Conservation (phyloP, 768 basidiomycete genomes). For the Boletus reticulatus region DNA sequence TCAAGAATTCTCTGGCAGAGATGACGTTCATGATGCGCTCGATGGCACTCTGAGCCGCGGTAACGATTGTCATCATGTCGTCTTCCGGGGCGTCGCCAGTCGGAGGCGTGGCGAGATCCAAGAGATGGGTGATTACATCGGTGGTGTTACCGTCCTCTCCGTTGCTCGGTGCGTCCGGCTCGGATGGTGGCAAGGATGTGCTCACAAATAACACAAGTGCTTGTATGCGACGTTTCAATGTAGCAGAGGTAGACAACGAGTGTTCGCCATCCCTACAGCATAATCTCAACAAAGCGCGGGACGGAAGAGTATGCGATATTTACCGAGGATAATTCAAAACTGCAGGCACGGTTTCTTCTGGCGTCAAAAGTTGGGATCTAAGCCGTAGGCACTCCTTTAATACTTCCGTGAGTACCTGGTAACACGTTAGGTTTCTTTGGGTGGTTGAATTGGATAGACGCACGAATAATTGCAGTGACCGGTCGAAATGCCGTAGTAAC, state of each 20-base stretch:
- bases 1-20: slow-evolving; percentile 68
- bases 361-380: slow-evolving; percentile 39
- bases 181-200: slow-evolving; percentile 42
- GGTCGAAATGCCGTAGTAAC: slow-evolving; percentile 55
- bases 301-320: neutral
- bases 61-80: slow-evolving; percentile 43
- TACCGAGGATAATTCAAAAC: slow-evolving; percentile 62
- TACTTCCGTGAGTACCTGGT: slow-evolving; percentile 60
- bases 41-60: slow-evolving; percentile 50
- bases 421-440: neutral
- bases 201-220: slow-evolving; percentile 67
- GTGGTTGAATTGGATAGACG: slow-evolving; percentile 16
- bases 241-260: slow-evolving; percentile 39
- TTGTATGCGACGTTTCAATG: slow-evolving; percentile 59
- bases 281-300: neutral
- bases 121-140: slow-evolving; percentile 46
- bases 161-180: neutral
- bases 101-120: slow-evolving; percentile 44
- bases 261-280: slow-evolving; percentile 58
- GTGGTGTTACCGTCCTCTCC: slow-evolving; percentile 32
- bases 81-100: slow-evolving; percentile 30
- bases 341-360: slow-evolving; percentile 36
- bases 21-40: slow-evolving; percentile 58
- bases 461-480: slow-evolving; percentile 52
- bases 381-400: slow-evolving; percentile 67